Conservation (phyloP, 2,329 filamentous ascomycete genomes). For the Rosellinia necatrix region DNA sequence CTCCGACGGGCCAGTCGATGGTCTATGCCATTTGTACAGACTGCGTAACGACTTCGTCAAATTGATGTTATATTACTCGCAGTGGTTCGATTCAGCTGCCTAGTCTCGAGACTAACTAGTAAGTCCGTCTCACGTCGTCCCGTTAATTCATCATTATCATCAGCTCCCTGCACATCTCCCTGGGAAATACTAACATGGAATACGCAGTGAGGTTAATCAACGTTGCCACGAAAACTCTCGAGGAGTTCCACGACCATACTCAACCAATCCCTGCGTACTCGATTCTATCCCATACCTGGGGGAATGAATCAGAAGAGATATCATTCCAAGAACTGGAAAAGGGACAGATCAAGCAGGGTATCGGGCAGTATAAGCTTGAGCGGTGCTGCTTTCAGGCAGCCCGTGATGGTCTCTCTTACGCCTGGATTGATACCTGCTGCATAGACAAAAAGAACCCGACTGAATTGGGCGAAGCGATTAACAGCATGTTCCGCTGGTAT, state of each 20-base stretch:
- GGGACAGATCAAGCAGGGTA: background rate
- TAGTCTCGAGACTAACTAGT: no score
- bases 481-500: slow-evolving; percentile 19
- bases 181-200: no score
- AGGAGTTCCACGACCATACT: slow-evolving; percentile 2
- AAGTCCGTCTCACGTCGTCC: no score
- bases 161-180: no score
- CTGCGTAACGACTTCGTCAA: no score
- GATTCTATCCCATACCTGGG: slow-evolving; percentile 20
- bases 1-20: no score
- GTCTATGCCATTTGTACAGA: no score
- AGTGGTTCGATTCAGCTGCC: no score
- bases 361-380: background rate
- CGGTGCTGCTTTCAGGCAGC: slow-evolving; percentile 2
- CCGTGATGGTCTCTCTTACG: background rate
- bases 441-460: slow-evolving; percentile 9
- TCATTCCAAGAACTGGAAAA: background rate
- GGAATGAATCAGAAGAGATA: slow-evolving; percentile 4
- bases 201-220: slow-evolving; percentile 7
- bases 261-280: slow-evolving; percentile 4
- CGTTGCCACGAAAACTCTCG: slow-evolving; percentile 1
- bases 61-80: no score
- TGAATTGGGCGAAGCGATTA: slow-evolving; percentile 14
- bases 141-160: no score
- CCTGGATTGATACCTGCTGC: slow-evolving; percentile 23